These are phyloP conservation scores for Hypericum androsaemum DNA, from an alignment of 345 rosid genomes.

Conservation along the genomic window DNA sequence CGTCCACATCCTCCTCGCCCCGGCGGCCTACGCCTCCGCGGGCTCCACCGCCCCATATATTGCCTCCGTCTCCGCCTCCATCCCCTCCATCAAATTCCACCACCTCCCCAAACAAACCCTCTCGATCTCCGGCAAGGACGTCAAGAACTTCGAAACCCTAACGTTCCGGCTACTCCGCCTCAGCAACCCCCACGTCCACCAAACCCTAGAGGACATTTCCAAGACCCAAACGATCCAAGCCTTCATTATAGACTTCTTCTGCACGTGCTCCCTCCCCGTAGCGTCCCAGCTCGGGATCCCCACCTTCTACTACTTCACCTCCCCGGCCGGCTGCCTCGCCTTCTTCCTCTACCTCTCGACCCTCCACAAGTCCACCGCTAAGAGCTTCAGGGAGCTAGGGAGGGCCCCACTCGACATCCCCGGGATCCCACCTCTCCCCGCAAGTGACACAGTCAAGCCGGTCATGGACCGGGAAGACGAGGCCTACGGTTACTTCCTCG, in stretches of 20 bases:
- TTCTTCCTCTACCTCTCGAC: slow-evolving; percentile 21
- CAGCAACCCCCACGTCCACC: slow-evolving; percentile 33
- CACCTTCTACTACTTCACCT: slow-evolving; percentile 34
- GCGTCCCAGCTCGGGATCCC: slow-evolving; percentile 31
- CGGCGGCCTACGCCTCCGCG: slow-evolving; percentile 29
- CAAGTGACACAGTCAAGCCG: slow-evolving; percentile 19
- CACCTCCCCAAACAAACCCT: slow-evolving; percentile 29
- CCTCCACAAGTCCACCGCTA: slow-evolving; percentile 20
- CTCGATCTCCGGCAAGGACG: slow-evolving; percentile 18
- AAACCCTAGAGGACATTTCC: slow-evolving; percentile 29
- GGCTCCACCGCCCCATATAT: slow-evolving; percentile 34
- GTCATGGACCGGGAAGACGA: slow-evolving; percentile 22
- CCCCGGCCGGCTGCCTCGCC: slow-evolving; percentile 31
- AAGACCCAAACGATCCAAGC: slow-evolving; percentile 18
- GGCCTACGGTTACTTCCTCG: slow-evolving; percentile 18
- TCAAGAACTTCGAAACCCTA: slow-evolving; percentile 24
- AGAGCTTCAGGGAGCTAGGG: slow-evolving; percentile 31
- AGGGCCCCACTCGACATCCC: slow-evolving; percentile 22
- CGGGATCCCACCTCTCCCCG: slow-evolving; percentile 28
- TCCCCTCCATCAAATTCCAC: slow-evolving; percentile 40
- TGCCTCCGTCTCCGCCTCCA: slow-evolving; percentile 22
- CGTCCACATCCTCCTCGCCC: slow-evolving; percentile 35
- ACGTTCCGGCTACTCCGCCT: slow-evolving; percentile 21
- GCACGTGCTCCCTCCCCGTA: slow-evolving; percentile 23
- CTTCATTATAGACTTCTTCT: slow-evolving; percentile 40